Evolutionary conservation across 2,329 filamentous ascomycete genomes (phyloP), one percentile per base, ranked within the genome.

Genomic region (Colletotrichum coccodes): DNA sequence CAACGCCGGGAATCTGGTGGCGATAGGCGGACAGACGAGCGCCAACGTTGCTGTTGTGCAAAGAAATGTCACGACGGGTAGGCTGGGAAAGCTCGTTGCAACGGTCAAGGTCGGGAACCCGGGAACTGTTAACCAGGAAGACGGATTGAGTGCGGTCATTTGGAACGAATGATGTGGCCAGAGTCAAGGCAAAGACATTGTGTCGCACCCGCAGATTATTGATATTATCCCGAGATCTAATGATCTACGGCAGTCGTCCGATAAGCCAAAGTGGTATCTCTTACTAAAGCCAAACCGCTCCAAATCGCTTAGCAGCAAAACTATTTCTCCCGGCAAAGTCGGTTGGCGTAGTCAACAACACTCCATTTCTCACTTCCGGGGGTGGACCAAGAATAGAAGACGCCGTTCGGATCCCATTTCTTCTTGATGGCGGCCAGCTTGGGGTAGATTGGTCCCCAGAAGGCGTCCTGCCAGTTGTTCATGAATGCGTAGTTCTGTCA

Each of bases 11-110:
- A 82, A 85, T 50, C 72, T 90, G 68, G 83, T 92, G 2, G 90
- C 90, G 0, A 84, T 93, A 44, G 91, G 86, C 0, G 85, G 91
- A 28, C 90, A 92, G 79, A 84, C 85, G 2, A 87, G 84, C 46
- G 83, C 85, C 16, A 87, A 84, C 26, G 86, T 93, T 1, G 86
- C 84, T 2, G 84, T 93, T 38, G 80, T 91, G 30, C 76, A 78
- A 67, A 79, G 91, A 12, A 84, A 92, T 76, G 76, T 81, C 0
- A 75, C 77, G 16, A 88, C 85, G 0, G 91, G 91, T 0, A 77
- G 82, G 72, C 79, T 92, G 28, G 87, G 87, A 0, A 79, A 80
- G 6, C 75, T 85, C 28, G 70, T 86, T 2, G 81, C 80, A 0
- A 81, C 74, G 38, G 53, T 85, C 40, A 74, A 76, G 56, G 79